These are phyloP conservation scores for Aspergillus neotritici DNA, from an alignment of 2,329 filamentous ascomycete genomes.

Conservation along the genomic window DNA sequence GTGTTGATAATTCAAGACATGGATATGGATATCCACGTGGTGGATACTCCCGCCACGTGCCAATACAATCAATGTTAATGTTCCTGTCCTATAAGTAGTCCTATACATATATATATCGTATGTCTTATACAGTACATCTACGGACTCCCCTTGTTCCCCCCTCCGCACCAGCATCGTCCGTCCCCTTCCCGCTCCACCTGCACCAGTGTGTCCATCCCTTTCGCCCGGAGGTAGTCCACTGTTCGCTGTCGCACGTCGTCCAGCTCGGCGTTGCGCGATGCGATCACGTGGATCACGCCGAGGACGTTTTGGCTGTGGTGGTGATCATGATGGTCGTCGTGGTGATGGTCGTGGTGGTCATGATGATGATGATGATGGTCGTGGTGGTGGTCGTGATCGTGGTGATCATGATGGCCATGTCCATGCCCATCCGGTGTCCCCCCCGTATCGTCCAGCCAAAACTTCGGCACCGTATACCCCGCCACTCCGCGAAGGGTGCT, in stretches of 20 bases:
- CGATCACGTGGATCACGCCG: slow-evolving; percentile 82
- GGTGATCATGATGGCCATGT: slow-evolving; percentile 37
- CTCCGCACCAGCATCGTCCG: slow-evolving; percentile 57
- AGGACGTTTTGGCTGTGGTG: slow-evolving; percentile 47
- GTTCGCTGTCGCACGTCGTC: slow-evolving; percentile 82
- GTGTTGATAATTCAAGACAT: no score
- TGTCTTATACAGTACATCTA: no score
- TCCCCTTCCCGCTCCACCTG: slow-evolving; percentile 87
- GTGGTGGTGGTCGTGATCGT: slow-evolving; percentile 29
- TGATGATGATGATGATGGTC: slow-evolving; percentile 25
- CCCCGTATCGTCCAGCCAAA: slow-evolving; percentile 76
- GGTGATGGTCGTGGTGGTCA: slow-evolving; percentile 17
- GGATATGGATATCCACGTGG: no score
- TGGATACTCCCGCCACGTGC: no score
- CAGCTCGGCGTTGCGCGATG: slow-evolving; percentile 63
- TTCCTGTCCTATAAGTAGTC: no score
- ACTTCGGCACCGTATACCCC: slow-evolving; percentile 79
- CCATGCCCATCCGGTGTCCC: slow-evolving; percentile 33
- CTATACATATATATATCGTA: no score
- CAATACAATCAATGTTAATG: no score
- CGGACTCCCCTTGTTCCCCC: slow-evolving; percentile 32
- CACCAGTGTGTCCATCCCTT: slow-evolving; percentile 74
- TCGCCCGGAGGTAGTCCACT: slow-evolving; percentile 60
- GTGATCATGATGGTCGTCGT: slow-evolving; percentile 18
- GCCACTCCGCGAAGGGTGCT: slow-evolving; percentile 76